A percentile compares a stretch with the other conserved stretches of the same genome.
phyloP scores from a whole-genome alignment of 2,329 filamentous ascomycete genomes.

The Xylariaceae sp. region DNA sequence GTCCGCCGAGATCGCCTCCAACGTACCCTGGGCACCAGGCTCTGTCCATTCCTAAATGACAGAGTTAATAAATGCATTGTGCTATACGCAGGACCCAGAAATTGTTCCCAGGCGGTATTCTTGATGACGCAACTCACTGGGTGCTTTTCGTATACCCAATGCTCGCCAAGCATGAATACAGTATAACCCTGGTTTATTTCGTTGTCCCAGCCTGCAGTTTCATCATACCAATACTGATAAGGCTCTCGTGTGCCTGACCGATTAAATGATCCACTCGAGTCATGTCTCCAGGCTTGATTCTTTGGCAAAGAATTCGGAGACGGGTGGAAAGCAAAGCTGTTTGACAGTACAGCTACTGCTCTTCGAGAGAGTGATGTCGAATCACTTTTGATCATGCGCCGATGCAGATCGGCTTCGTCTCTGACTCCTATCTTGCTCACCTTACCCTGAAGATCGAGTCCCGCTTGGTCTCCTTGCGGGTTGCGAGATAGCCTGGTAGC shows the following conservation, averaged over 20 bases:
- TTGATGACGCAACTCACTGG: not conserved
- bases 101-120: too few species aligned
- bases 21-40: not conserved
- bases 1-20: not conserved
- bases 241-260: not conserved
- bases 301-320: not conserved
- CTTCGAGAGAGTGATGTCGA: not conserved
- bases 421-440: too few species aligned
- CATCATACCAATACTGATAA: not conserved
- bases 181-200: not conserved
- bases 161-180: not conserved
- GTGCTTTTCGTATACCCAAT: not conserved
- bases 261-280: not conserved
- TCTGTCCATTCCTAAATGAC: not conserved
- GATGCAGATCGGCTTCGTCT: too few species aligned
- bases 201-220: not conserved
- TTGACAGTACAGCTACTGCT: not conserved
- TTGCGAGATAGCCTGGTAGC: too few species aligned
- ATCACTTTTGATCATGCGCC: not conserved
- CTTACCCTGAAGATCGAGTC: too few species aligned
- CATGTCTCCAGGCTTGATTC: not conserved
- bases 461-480: too few species aligned
- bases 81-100: not conserved
- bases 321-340: not conserved
- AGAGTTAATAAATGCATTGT: not conserved